phyloP scores from a whole-genome alignment of 441 rosid species.

The Rhodomyrtus psidioides region DNA sequence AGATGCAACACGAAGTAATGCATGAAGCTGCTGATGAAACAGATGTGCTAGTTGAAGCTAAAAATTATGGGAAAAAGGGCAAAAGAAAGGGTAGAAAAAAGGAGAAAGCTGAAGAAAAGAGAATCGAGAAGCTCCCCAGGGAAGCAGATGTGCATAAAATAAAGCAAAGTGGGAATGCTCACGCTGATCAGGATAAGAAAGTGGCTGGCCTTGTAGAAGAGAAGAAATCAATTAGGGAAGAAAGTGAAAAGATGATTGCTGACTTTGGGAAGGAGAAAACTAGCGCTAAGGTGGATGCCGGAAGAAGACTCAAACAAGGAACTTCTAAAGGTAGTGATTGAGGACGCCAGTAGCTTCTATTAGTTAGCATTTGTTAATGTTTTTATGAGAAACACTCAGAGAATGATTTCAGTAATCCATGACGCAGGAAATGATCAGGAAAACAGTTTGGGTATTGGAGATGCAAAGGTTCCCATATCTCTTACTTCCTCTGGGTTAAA shows the following conservation, averaged over 20 bases:
- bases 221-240: neutral
- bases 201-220: neutral
- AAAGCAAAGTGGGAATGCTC: neutral
- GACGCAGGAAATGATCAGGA: neutral
- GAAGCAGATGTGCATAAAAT: neutral
- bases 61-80: slow-evolving; percentile 1
- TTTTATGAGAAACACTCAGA: neutral
- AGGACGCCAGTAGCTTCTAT: neutral
- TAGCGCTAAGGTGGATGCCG: neutral
- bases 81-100: slow-evolving; percentile 7
- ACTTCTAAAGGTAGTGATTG: slow-evolving; percentile 26
- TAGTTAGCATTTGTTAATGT: neutral
- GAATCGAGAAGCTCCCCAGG: neutral
- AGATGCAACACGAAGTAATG: neutral
- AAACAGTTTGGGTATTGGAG: neutral
- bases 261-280: neutral
- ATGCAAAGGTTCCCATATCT: slow-evolving; percentile 3
- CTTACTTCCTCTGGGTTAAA: slow-evolving; percentile 11
- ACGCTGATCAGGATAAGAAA: neutral
- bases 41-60: neutral
- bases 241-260: neutral
- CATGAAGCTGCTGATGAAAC: slow-evolving; percentile 2
- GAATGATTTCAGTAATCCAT: neutral
- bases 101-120: slow-evolving; percentile 1
- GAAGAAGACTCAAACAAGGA: neutral